These are phyloP conservation scores for Cercophora newfieldiana DNA, from an alignment of 495 filamentous ascomycete genomes.

Conservation along the genomic window DNA sequence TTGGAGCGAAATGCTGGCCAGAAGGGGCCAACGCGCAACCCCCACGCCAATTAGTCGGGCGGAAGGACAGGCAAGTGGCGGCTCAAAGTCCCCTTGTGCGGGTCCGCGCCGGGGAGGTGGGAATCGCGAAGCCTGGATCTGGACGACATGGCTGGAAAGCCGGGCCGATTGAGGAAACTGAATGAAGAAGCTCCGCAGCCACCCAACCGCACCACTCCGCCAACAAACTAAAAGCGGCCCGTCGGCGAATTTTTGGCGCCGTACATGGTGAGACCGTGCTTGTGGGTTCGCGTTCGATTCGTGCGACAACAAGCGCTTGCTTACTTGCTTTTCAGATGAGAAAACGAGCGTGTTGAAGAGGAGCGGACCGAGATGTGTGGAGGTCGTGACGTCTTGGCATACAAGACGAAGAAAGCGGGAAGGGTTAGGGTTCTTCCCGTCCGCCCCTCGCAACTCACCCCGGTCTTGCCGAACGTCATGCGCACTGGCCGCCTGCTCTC, in stretches of 20 bases:
- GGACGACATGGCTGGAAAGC: conserved; percentile 4
- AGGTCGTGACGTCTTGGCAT: not conserved
- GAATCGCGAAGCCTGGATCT: not conserved
- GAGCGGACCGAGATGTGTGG: not conserved
- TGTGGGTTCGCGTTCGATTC: not conserved
- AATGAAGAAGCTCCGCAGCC: not conserved
- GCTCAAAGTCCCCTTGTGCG: not conserved
- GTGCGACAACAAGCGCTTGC: no score
- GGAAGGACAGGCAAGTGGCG: not conserved
- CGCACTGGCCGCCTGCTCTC: no score
- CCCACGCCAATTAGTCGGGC: not conserved
- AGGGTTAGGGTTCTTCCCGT: not conserved
- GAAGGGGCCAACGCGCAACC: not conserved
- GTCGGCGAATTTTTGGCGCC: not conserved
- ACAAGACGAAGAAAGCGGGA: not conserved
- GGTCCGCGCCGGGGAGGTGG: not conserved
- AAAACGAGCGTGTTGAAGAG: not conserved
- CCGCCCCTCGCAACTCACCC: not conserved
- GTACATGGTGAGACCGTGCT: not conserved
- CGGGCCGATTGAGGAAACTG: conserved; percentile 1
- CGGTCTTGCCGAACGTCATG: not conserved
- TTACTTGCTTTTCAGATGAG: no score
- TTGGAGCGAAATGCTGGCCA: not conserved
- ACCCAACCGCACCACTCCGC: not conserved
- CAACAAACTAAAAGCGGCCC: not conserved